Evolutionary conservation across 805 yeast genomes (phyloP).

Genomic region (Candida pseudoglaebosa): DNA sequence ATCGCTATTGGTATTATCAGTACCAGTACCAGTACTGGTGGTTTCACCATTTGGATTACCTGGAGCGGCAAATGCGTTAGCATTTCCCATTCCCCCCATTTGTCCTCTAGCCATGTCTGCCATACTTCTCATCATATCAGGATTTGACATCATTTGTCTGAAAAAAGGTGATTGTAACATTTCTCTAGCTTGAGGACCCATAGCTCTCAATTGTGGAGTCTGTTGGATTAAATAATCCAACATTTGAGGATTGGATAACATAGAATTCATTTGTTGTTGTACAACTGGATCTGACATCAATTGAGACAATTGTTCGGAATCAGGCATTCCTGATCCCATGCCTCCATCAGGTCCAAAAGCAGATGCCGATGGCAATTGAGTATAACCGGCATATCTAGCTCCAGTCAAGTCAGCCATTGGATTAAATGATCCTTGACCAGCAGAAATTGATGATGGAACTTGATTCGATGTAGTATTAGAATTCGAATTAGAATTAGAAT

Average conservation of each 20-base stretch:
- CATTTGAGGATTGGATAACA: constrained; percentile 87
- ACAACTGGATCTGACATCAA: constrained; percentile 81
- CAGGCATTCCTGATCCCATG: constrained; percentile 64
- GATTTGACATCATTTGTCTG: constrained; percentile 68
- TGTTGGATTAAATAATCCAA: constrained; percentile 74
- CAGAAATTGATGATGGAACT: constrained; percentile 75
- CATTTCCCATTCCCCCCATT: constrained; percentile 26
- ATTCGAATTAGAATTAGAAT: constrained; percentile 17
- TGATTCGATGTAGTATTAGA: constrained; percentile 10
- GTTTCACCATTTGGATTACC: constrained; percentile 34
- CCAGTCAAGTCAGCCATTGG: constrained; percentile 91
- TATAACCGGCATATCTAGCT: constrained; percentile 91
- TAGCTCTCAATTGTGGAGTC: constrained; percentile 75
- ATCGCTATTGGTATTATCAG: constrained; percentile 10
- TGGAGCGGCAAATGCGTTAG: constrained; percentile 32
- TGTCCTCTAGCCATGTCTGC: constrained; percentile 65
- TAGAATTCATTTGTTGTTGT: constrained; percentile 76
- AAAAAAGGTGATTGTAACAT: constrained; percentile 81
- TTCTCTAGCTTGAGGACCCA: constrained; percentile 88
- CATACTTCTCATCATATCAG: constrained; percentile 79
- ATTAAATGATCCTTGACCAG: constrained; percentile 87
- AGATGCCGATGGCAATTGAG: constrained; percentile 80
- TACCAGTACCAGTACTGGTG: constrained; percentile 9
- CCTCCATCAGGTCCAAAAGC: constrained; percentile 97
- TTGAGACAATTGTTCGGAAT: constrained; percentile 66